Evolutionary conservation across 306 rosid species (phyloP).

Genomic region (Lathyrus aphaca): DNA sequence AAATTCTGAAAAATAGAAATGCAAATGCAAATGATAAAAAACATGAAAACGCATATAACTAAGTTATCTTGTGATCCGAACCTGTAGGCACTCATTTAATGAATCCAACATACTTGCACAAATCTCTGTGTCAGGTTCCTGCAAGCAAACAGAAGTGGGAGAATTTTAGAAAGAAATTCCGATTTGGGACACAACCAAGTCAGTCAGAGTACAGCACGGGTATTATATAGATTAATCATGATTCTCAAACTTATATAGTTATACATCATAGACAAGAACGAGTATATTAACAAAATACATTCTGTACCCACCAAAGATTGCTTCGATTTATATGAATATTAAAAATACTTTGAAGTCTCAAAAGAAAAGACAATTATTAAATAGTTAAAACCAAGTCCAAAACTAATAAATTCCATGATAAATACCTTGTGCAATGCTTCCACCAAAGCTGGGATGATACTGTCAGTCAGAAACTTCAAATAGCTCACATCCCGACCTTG

Average conservation of each 20-base stretch:
- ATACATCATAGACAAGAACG: background rate
- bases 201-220: constrained; percentile 13
- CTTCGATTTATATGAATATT: constrained; percentile 25
- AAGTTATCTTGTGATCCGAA: constrained; percentile 34
- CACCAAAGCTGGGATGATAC: constrained; percentile 87
- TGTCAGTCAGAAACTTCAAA: constrained; percentile 85
- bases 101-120: constrained; percentile 95
- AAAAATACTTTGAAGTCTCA: background rate
- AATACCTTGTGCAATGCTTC: constrained; percentile 94
- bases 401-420: background rate
- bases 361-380: constrained; percentile 9
- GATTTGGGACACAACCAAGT: constrained; percentile 3
- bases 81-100: constrained; percentile 94
- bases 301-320: constrained; percentile 12
- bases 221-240: constrained; percentile 11
- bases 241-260: constrained; percentile 13
- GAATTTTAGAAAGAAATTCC: constrained; percentile 29
- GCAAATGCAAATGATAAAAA: background rate
- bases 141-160: constrained; percentile 44
- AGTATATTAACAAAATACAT: constrained; percentile 24
- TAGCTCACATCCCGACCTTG: constrained; percentile 87
- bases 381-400: constrained; percentile 8
- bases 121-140: constrained; percentile 99
- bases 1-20: constrained; percentile 14
- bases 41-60: background rate